A percentile compares a stretch with the other conserved stretches of the same genome.
Conservation (phyloP, 2,329 filamentous ascomycete species). For the Aspergillus pseudoviridinutans region DNA sequence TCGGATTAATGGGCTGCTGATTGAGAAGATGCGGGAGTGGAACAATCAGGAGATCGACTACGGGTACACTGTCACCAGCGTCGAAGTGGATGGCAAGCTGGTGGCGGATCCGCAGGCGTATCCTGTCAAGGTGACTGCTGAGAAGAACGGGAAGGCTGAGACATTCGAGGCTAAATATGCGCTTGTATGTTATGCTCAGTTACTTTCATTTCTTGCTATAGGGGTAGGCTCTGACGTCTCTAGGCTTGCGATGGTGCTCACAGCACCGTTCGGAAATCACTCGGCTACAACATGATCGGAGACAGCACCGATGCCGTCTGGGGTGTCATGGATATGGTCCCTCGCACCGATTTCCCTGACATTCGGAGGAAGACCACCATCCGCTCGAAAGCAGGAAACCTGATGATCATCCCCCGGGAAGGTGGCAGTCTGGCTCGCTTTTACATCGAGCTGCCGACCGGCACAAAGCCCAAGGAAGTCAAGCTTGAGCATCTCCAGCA, state of each 20-base stretch:
- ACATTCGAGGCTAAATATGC: slow-evolving; percentile 49
- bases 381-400: slow-evolving; percentile 43
- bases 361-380: slow-evolving; percentile 50
- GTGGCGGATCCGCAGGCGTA: slow-evolving; percentile 38
- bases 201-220: neutral
- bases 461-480: slow-evolving; percentile 50
- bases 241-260: slow-evolving; percentile 49
- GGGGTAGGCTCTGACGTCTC: neutral
- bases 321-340: slow-evolving; percentile 55
- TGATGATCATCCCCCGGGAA: slow-evolving; percentile 53
- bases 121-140: slow-evolving; percentile 43
- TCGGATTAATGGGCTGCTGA: slow-evolving; percentile 52
- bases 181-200: slow-evolving; percentile 39
- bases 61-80: slow-evolving; percentile 47
- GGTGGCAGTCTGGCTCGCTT: slow-evolving; percentile 56
- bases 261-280: slow-evolving; percentile 36
- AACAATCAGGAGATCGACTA: slow-evolving; percentile 51
- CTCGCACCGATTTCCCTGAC: slow-evolving; percentile 48
- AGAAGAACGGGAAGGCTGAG: slow-evolving; percentile 39
- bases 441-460: slow-evolving; percentile 56
- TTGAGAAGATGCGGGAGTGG: slow-evolving; percentile 46
- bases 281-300: slow-evolving; percentile 54
- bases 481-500: slow-evolving; percentile 52
- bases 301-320: slow-evolving; percentile 55
- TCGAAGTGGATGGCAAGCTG: slow-evolving; percentile 48